Evolutionary conservation across 352 stramenopile genomes (phyloP).

Genomic region (Aphanomyces invadans): DNA sequence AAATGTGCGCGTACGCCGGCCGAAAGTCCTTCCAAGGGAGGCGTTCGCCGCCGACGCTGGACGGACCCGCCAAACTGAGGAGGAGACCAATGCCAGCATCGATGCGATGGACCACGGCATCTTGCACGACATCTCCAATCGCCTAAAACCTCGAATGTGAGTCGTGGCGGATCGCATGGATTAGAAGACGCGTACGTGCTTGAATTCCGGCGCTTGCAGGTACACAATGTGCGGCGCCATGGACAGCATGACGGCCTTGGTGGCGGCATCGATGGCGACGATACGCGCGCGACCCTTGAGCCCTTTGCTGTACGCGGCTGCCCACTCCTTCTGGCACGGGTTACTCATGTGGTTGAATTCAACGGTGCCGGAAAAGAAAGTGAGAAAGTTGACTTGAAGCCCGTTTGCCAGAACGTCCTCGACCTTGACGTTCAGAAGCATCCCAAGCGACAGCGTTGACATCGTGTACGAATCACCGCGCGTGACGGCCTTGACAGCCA

Average conservation of each 20-base stretch:
- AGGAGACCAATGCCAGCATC: slow-evolving; percentile 81
- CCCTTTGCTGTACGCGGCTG: slow-evolving; percentile 66
- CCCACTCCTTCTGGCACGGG: slow-evolving; percentile 64
- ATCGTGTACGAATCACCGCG: slow-evolving; percentile 80
- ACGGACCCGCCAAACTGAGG: slow-evolving; percentile 44
- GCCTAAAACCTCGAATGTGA: slow-evolving; percentile 25
- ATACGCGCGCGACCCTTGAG: slow-evolving; percentile 82
- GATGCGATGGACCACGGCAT: slow-evolving; percentile 69
- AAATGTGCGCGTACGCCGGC: slow-evolving; percentile 85
- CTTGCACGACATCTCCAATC: slow-evolving; percentile 66
- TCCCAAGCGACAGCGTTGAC: slow-evolving; percentile 84
- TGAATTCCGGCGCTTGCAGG: slow-evolving; percentile 48
- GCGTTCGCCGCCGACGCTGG: slow-evolving; percentile 33
- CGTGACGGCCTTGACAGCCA: slow-evolving; percentile 70
- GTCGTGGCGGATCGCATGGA: too few species aligned
- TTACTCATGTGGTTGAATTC: slow-evolving; percentile 87
- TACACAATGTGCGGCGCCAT: slow-evolving; percentile 86
- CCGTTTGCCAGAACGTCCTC: slow-evolving; percentile 84
- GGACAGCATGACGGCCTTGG: slow-evolving; percentile 72
- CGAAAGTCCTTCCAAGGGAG: slow-evolving; percentile 70
- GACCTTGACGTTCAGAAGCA: slow-evolving; percentile 89
- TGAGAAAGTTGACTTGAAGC: slow-evolving; percentile 82
- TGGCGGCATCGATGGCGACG: slow-evolving; percentile 61
- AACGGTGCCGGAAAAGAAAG: slow-evolving; percentile 80
- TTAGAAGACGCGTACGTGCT: slow-evolving; percentile 28